phyloP scores from a whole-genome alignment of 164 flowering plant genomes.

The Vitis amurensis region DNA sequence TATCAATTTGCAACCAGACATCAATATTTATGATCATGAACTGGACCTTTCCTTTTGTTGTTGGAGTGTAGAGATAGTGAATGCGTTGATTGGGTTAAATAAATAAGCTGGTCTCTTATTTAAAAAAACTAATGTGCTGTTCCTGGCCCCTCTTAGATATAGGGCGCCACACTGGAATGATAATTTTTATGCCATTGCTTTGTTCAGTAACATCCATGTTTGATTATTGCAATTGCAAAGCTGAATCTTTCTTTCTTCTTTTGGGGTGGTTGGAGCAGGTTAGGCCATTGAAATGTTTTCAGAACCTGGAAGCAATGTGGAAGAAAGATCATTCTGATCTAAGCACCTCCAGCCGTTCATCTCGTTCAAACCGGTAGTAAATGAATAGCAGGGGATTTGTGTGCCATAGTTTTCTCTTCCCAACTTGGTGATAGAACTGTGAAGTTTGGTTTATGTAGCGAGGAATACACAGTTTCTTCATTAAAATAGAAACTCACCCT shows the following conservation, averaged over 20 bases:
- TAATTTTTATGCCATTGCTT: not conserved
- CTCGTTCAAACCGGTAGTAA: constrained; percentile 33
- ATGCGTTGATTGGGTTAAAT: not conserved
- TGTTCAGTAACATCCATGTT: not conserved
- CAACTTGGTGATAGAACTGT: not conserved
- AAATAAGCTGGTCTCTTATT: not conserved
- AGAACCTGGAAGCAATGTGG: constrained; percentile 51
- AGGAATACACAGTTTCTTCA: too few species aligned
- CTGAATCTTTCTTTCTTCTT: not conserved
- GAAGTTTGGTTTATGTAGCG: not conserved
- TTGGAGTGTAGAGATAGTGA: not conserved
- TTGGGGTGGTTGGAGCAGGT: constrained; percentile 44
- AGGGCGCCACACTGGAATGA: not conserved
- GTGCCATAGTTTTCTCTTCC: not conserved
- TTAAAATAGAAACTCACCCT: too few species aligned
- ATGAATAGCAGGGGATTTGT: constrained; percentile 4
- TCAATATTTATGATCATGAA: too few species aligned
- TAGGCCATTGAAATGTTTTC: constrained; percentile 66
- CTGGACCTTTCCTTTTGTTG: not conserved
- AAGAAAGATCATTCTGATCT: constrained; percentile 49
- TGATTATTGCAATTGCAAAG: not conserved
- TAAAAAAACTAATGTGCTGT: too few species aligned
- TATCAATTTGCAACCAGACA: too few species aligned
- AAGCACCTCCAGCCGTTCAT: constrained; percentile 45
- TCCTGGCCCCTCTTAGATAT: too few species aligned